A percentile compares a stretch with the other conserved stretches of the same genome.
Conservation (phyloP, 2,329 filamentous ascomycete genomes). For the Zymoseptoria passerinii region DNA sequence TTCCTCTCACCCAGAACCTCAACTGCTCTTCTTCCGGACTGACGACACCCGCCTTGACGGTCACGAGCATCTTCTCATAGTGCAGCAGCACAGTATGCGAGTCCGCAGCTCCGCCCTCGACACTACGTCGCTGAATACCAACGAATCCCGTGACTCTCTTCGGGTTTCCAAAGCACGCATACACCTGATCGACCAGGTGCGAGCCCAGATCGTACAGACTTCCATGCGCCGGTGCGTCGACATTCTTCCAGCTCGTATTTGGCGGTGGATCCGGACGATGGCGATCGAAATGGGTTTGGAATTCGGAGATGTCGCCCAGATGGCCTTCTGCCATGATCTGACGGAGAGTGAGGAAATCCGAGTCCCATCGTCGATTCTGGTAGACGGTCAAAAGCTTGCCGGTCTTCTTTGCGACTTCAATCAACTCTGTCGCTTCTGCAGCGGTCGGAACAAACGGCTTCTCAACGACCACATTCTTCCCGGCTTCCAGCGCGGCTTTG, state of each 20-base stretch:
- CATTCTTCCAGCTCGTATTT: conserved; percentile 55
- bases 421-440: conserved; percentile 58
- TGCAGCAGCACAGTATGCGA: conserved; percentile 55
- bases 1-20: conserved; percentile 69
- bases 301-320: conserved; percentile 67
- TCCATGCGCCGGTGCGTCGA: conserved; percentile 57
- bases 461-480: conserved; percentile 73
- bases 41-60: conserved; percentile 60
- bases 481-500: conserved; percentile 56
- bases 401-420: conserved; percentile 31
- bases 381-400: conserved; percentile 40
- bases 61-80: conserved; percentile 59
- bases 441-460: conserved; percentile 73
- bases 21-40: conserved; percentile 62
- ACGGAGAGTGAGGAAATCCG: conserved; percentile 64
- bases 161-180: conserved; percentile 62
- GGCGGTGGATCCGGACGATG: conserved; percentile 51
- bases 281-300: conserved; percentile 73
- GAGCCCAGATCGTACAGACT: conserved; percentile 67
- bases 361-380: conserved; percentile 63
- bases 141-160: conserved; percentile 59
- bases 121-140: conserved; percentile 54
- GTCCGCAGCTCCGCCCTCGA: conserved; percentile 38
- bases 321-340: conserved; percentile 51
- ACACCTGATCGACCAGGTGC: conserved; percentile 68